Base-by-base conservation (phyloP, 257 asterid species). In the Prunella vulgaris region DNA sequence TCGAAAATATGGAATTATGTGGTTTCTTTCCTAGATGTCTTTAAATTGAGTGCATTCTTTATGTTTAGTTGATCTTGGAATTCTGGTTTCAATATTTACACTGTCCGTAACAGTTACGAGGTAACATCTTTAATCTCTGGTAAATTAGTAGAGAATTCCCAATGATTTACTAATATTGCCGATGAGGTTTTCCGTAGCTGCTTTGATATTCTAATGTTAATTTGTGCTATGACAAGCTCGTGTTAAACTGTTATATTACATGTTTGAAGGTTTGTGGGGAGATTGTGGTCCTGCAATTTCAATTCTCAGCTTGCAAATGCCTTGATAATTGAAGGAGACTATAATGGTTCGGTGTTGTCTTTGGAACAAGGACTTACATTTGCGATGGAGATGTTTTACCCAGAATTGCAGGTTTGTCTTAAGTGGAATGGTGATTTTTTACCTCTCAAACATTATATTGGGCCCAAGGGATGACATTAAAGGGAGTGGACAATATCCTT, bases 291-390 rank as follows among this genome's bases (percentile, higher is more conserved):
- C 69, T 94, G 97, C 90, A 94, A 94, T 84, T 94, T 94, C 84
- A 86, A 75, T 75, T 90, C 96, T 78, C 99, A 94, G 89, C 88
- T 89, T 75, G 99, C 97, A 48, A 94, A 89, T 86, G 91, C 99
- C 77, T 77, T 91, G 54, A 80, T 88, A 66, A 86, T 91, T 54
- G 97, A 94, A 76, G 96, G 96, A 24, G 97, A 91, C 77, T 88
- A 84, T 78, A 79, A 80, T 60, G 97, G 93, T 68, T 87, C 99
- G 40, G 66, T 89, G 76, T 73, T 80, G 61, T 79, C 89, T 73
- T 74, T 91, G 84, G 83, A 91, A 67, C 90, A 88, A 63, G 99
- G 96, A 40, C 82, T 84, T 62, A 62, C 76, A 25, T 82, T 86
- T 85, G 97, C 97, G 58, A 69, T 78, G 59, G 91, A 91, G 81